Base-by-base conservation (phyloP, 192 early-diverging fungal genomes). In the Podila epicladia region DNA sequence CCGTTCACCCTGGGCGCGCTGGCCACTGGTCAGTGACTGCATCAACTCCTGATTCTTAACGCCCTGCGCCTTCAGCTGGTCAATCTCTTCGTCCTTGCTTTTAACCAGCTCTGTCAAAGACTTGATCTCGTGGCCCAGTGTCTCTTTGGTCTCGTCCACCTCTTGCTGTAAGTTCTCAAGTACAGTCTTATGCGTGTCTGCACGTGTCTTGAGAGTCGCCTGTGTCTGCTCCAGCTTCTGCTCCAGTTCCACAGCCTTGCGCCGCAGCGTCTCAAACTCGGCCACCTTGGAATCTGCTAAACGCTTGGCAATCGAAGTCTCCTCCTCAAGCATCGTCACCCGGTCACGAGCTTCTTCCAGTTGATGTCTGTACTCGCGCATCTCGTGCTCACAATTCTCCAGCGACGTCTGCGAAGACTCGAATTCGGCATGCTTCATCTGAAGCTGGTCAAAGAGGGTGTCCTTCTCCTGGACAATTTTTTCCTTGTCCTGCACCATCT, bases 391-490 rank as follows among this genome's bases (percentile, higher is more conserved):
- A 31, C 89, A 72, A 62, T 88, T 86, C 62, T 90, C 87, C 0
- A 92, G 66, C 22, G 80, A 83, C 11, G 77, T 86, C 67, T 90
- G 89, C 13, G 89, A 90, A 20, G 85, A 87, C 67, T 90, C 89
- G 66, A 87, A 88, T 71, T 90, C 87, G 13, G 89, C 89, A 50
- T 87, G 85, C 68, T 87, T 90, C 45, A 87, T 78, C 58, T 90
- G 89, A 7, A 88, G 77, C 49, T 90, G 85, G 53, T 90, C 89
- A 82, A 86, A 87, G 64, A 85, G 69, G 49, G 67, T 58, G 9
- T 87, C 82, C 71, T 85, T 87, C 65, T 84, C 80, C 22, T 86
- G 79, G 5, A 76, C 63, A 32, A 82, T 65, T 67, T 88, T 87
- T 50, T 83, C 84, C 51, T 83, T 79, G 58, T 88, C 84, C 71